phyloP scores from a whole-genome alignment of 805 yeast species.

The Lipomyces japonicus region DNA sequence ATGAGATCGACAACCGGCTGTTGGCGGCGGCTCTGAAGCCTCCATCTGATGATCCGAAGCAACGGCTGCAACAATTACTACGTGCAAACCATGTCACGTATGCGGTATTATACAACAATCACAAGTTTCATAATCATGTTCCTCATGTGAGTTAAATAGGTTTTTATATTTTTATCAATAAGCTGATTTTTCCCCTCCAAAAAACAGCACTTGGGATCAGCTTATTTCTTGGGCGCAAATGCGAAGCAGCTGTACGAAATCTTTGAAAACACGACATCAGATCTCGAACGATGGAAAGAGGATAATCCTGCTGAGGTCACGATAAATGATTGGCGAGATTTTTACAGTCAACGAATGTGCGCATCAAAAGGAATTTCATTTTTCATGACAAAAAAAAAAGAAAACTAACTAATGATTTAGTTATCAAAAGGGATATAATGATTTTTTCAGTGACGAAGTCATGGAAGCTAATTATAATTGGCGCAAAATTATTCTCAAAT shows the following conservation, averaged over 20 bases:
- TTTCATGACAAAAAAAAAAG: neutral
- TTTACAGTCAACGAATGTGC: constrained; percentile 35
- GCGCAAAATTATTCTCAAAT: constrained; percentile 34
- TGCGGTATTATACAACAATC: constrained; percentile 33
- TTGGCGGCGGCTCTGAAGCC: neutral
- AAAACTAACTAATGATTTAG: constrained; percentile 5
- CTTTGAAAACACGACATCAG: constrained; percentile 33
- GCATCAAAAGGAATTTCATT: neutral
- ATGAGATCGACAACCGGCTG: neutral
- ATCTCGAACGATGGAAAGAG: constrained; percentile 38
- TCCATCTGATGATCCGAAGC: constrained; percentile 10
- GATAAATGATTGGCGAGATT: constrained; percentile 35
- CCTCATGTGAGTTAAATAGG: constrained; percentile 30
- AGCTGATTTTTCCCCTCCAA: constrained; percentile 1
- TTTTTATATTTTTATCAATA: neutral
- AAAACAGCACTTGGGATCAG: constrained; percentile 34
- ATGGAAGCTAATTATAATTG: constrained; percentile 37
- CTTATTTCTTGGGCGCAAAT: constrained; percentile 40
- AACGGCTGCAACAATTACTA: constrained; percentile 34
- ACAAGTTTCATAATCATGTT: constrained; percentile 35
- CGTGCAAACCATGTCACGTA: constrained; percentile 36
- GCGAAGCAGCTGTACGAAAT: constrained; percentile 33
- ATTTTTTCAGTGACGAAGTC: constrained; percentile 40
- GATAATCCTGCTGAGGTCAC: constrained; percentile 42
- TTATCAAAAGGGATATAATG: constrained; percentile 39